phyloP scores from a whole-genome alignment of 2,329 filamentous ascomycete genomes.

The Xylaria sp. region DNA sequence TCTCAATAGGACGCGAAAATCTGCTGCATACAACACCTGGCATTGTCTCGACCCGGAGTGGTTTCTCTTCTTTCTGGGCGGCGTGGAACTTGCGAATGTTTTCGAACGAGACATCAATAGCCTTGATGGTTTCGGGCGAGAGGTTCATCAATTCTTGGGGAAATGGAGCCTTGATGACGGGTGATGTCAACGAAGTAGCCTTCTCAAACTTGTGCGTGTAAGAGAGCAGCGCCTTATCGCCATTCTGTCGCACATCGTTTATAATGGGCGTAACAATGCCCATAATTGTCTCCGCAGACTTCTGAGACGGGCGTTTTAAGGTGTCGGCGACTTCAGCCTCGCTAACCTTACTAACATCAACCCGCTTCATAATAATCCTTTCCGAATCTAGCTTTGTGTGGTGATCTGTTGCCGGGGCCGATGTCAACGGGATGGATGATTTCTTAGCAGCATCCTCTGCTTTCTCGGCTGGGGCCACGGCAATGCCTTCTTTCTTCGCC shows the following conservation, averaged over 20 bases:
- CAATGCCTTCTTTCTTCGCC: slow-evolving; percentile 80
- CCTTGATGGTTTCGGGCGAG: slow-evolving; percentile 79
- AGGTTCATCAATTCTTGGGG: slow-evolving; percentile 84
- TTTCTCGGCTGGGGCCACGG: slow-evolving; percentile 42
- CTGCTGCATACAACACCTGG: slow-evolving; percentile 93
- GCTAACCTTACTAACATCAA: slow-evolving; percentile 70
- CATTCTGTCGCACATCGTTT: slow-evolving; percentile 79
- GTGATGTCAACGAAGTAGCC: slow-evolving; percentile 86
- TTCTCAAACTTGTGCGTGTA: slow-evolving; percentile 99
- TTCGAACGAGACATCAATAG: slow-evolving; percentile 92
- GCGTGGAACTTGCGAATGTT: slow-evolving; percentile 95
- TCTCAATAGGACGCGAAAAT: slow-evolving; percentile 89
- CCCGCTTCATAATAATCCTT: slow-evolving; percentile 82
- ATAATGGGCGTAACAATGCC: slow-evolving; percentile 91
- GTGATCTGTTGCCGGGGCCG: slow-evolving; percentile 48
- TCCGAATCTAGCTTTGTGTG: slow-evolving; percentile 46
- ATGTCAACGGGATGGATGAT: slow-evolving; percentile 40
- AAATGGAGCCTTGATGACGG: slow-evolving; percentile 90
- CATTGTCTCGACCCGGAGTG: slow-evolving; percentile 93
- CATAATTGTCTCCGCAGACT: slow-evolving; percentile 92
- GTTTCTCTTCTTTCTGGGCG: slow-evolving; percentile 83
- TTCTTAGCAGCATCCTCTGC: slow-evolving; percentile 45
- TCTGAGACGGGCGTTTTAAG: slow-evolving; percentile 88
- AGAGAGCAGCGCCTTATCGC: slow-evolving; percentile 85
- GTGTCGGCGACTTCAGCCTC: slow-evolving; percentile 71